Conservation (phyloP, 1,139 yeast species). For the Taphrina populina region DNA sequence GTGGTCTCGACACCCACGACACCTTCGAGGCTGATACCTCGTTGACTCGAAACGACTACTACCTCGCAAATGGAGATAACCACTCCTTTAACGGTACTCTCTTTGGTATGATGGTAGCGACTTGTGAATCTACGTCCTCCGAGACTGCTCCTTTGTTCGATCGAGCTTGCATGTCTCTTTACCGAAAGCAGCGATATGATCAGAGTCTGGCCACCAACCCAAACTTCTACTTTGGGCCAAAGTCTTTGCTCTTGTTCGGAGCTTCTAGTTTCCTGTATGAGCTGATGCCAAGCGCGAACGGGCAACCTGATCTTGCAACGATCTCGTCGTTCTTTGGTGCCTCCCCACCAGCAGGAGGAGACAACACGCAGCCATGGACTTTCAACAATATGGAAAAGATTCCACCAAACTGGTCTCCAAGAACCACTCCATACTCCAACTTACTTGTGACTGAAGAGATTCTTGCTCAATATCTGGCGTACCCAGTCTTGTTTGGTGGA, state of each 20-base stretch:
- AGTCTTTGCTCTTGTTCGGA: conserved; percentile 26
- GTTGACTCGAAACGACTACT: conserved; percentile 24
- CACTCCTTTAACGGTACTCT: conserved; percentile 31
- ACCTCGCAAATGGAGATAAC: conserved; percentile 32
- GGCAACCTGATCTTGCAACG: conserved; percentile 9
- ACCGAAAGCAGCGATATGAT: conserved; percentile 25
- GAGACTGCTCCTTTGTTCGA: conserved; percentile 16
- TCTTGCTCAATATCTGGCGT: conserved; percentile 20
- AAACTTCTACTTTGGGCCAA: conserved; percentile 29
- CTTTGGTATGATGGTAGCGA: conserved; percentile 17
- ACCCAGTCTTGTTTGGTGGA: conserved; percentile 24
- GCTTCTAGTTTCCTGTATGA: conserved; percentile 27
- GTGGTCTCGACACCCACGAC: conserved; percentile 29
- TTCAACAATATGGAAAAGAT: conserved; percentile 26
- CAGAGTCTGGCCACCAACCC: conserved; percentile 14
- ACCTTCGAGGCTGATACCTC: conserved; percentile 33
- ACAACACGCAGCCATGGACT: conserved; percentile 14
- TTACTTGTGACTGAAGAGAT: conserved; percentile 8
- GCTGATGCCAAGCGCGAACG: conserved; percentile 20
- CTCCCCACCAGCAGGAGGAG: conserved; percentile 18
- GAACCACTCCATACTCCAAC: conserved; percentile 14
- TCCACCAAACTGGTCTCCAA: conserved; percentile 22
- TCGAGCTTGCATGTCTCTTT: conserved; percentile 22
- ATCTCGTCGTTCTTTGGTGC: conserved; percentile 28
- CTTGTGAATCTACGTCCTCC: conserved; percentile 14